phyloP scores from a whole-genome alignment of 805 yeast species.

The Torulaspora delbrueckii region DNA sequence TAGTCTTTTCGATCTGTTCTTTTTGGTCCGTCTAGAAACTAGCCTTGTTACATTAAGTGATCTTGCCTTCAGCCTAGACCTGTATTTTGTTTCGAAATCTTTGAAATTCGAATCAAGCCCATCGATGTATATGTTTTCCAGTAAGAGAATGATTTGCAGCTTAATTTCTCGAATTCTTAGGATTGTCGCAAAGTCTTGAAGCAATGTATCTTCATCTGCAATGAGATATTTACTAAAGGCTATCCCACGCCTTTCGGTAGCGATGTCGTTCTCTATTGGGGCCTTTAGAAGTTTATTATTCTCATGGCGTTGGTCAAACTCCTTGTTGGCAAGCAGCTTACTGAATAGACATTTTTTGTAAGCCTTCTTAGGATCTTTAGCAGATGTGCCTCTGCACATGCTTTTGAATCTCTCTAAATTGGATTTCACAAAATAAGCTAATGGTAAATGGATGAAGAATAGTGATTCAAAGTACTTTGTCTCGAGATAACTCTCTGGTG shows the following conservation, averaged over 20 bases:
- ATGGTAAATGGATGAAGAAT: conserved; percentile 35
- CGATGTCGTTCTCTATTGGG: conserved; percentile 21
- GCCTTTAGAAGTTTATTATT: conserved; percentile 17
- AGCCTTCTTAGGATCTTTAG: conserved; percentile 5
- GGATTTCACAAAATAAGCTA: conserved; percentile 45
- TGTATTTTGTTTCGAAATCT: conserved; percentile 30
- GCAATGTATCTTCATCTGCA: conserved; percentile 16
- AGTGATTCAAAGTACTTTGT: conserved; percentile 37
- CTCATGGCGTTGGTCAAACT: conserved; percentile 42
- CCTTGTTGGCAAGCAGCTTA: conserved; percentile 35
- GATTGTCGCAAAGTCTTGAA: conserved; percentile 35
- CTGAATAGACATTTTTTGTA: conserved; percentile 30
- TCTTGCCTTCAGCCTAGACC: conserved; percentile 24
- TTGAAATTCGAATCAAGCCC: conserved; percentile 35
- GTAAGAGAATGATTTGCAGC: conserved; percentile 44
- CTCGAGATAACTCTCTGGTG: conserved; percentile 27
- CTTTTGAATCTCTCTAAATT: conserved; percentile 44
- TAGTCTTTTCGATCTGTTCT: conserved; percentile 17
- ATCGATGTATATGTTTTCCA: conserved; percentile 42
- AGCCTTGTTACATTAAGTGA: conserved; percentile 33
- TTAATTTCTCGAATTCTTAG: conserved; percentile 55
- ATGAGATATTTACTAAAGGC: conserved; percentile 13
- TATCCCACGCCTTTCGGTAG: conserved; percentile 21
- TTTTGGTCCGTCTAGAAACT: conserved; percentile 22
- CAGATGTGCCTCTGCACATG: conserved; percentile 35